Percentiles rank a stretch among this genome's conserved stretches.
Evolutionary conservation across 129 eudicot species (phyloP).

Genomic region (Pseudognaphalium luteoalbum): DNA sequence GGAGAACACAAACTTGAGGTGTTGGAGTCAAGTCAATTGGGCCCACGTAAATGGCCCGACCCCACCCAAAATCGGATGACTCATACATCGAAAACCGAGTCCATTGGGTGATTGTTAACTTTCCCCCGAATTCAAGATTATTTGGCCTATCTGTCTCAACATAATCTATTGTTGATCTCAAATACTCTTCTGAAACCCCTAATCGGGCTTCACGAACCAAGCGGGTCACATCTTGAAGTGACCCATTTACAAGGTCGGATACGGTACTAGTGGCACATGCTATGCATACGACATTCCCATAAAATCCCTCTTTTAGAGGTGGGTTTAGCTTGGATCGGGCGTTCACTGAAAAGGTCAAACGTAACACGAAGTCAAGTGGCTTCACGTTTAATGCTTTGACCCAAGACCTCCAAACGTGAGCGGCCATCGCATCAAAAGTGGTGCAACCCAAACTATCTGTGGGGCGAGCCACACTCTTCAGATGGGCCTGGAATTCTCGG

Average conservation of each 20-base stretch:
- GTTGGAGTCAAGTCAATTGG: conserved; percentile 89
- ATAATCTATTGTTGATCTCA: conserved; percentile 76
- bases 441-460: conserved; percentile 49
- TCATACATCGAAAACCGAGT: conserved; percentile 85
- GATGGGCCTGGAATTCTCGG: conserved; percentile 54
- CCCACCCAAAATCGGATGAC: conserved; percentile 90
- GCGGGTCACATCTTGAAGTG: conserved; percentile 41
- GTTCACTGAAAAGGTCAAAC: conserved; percentile 79
- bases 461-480: conserved; percentile 50
- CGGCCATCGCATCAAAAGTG: conserved; percentile 83
- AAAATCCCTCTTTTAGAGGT: conserved; percentile 68
- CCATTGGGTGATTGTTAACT: conserved; percentile 87
- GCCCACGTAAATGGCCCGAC: conserved; percentile 76
- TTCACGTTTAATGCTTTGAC: conserved; percentile 70
- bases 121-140: conserved; percentile 84
- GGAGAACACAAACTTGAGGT: conserved; percentile 82
- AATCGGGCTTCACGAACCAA: conserved; percentile 69
- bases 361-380: conserved; percentile 65
- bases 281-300: conserved; percentile 81
- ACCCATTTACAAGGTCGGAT: conserved; percentile 43
- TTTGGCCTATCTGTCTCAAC: conserved; percentile 65
- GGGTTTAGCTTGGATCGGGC: conserved; percentile 53
- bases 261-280: conserved; percentile 82
- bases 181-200: conserved; percentile 65
- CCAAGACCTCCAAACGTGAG: conserved; percentile 93